Evolutionary conservation across 129 eudicot genomes (phyloP).

Genomic region (Chrysanthemum makinoi): DNA sequence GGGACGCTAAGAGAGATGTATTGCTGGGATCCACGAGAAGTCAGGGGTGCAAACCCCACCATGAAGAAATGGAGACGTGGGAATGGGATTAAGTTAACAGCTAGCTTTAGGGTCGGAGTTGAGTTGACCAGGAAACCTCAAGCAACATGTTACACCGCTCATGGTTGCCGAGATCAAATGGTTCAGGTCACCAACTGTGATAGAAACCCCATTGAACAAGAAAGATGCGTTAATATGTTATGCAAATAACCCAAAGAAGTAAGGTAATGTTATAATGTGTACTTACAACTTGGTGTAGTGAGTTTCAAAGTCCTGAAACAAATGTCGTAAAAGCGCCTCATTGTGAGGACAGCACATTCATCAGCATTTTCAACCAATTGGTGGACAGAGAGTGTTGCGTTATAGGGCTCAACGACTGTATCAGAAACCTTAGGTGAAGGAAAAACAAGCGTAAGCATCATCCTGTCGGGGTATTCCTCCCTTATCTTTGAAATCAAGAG

Average conservation of each 20-base stretch:
- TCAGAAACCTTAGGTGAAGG: conserved; percentile 94
- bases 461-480: conserved; percentile 90
- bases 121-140: conserved; percentile 85
- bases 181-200: conserved; percentile 87
- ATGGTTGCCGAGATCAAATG: conserved; percentile 83
- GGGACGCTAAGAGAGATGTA: conserved; percentile 87
- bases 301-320: conserved; percentile 93
- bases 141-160: conserved; percentile 91
- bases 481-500: conserved; percentile 86
- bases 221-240: not conserved
- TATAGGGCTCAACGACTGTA: conserved; percentile 91
- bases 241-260: not conserved
- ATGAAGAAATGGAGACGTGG: conserved; percentile 94
- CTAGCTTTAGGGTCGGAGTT: conserved; percentile 84
- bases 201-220: not conserved
- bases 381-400: conserved; percentile 89
- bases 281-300: conserved; percentile 95
- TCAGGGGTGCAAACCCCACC: conserved; percentile 89
- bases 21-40: conserved; percentile 90
- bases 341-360: conserved; percentile 90
- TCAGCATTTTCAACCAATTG: conserved; percentile 91
- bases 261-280: not conserved
- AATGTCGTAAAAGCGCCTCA: conserved; percentile 81
- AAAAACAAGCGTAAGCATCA: conserved; percentile 91
- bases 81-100: conserved; percentile 82